Conservation (phyloP, 257 asterid genomes). For the Anisodus acutangulus region DNA sequence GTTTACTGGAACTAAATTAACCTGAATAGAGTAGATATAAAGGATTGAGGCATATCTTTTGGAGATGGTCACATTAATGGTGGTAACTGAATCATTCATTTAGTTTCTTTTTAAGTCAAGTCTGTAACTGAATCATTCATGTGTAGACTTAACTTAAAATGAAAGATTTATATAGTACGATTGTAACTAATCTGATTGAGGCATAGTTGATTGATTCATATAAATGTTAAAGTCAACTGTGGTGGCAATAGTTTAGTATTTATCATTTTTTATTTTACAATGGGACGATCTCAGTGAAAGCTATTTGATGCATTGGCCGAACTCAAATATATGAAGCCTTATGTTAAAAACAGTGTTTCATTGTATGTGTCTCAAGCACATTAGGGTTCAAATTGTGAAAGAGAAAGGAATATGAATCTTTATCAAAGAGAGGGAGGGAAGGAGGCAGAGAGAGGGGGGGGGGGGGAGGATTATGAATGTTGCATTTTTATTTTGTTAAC, state of each 20-base stretch:
- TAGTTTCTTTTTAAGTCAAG: not conserved
- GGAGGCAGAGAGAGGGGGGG: not conserved
- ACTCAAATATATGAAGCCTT: not conserved
- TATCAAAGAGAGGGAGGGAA: not conserved
- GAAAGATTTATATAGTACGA: not conserved
- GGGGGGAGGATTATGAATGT: not conserved
- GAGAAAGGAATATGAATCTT: constrained; percentile 8
- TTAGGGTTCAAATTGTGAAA: constrained; percentile 6
- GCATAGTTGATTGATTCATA: constrained; percentile 12
- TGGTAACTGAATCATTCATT: not conserved
- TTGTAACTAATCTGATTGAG: not conserved
- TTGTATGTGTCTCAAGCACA: not conserved
- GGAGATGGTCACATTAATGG: not conserved
- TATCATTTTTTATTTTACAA: constrained; percentile 11
- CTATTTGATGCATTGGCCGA: not conserved
- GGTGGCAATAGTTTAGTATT: not conserved
- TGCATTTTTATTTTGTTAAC: not conserved
- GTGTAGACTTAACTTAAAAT: not conserved
- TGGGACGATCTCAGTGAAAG: not conserved
- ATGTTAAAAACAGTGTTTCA: not conserved
- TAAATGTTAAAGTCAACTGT: not conserved
- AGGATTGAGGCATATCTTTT: constrained; percentile 13
- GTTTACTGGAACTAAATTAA: not conserved
- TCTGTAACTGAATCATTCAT: not conserved
- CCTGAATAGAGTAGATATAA: not conserved